phyloP scores from a whole-genome alignment of 2,329 filamentous ascomycete species.

The Trichoderma lentiforme region DNA sequence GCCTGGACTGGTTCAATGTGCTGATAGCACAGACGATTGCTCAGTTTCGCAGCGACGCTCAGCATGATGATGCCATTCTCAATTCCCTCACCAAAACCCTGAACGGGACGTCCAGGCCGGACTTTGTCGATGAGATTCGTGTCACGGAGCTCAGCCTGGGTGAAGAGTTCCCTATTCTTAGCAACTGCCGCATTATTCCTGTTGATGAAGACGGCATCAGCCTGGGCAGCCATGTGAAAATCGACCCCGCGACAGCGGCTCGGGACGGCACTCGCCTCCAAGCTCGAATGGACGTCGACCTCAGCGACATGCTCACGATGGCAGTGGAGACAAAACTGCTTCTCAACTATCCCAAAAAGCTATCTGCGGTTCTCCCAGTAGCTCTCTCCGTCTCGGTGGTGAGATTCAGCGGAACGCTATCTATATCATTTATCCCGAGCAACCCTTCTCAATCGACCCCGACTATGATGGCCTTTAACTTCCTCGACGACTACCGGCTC shows the following conservation, averaged over 20 bases:
- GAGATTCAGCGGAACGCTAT: constrained; percentile 90
- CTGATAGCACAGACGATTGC: constrained; percentile 94
- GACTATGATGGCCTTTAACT: constrained; percentile 92
- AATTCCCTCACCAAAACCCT: constrained; percentile 78
- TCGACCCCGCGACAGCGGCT: constrained; percentile 50
- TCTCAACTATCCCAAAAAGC: constrained; percentile 88
- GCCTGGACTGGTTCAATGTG: constrained; percentile 98
- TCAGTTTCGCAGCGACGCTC: constrained; percentile 88
- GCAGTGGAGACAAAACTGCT: constrained; percentile 92
- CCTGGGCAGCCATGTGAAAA: constrained; percentile 49
- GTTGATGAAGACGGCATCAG: constrained; percentile 74
- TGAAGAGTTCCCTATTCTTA: constrained; percentile 98
- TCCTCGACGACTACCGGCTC: constrained; percentile 81
- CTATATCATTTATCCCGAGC: constrained; percentile 85
- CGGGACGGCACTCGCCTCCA: constrained; percentile 74
- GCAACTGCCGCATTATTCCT: constrained; percentile 93
- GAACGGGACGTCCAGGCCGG: constrained; percentile 81
- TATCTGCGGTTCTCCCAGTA: constrained; percentile 86
- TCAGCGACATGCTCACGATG: constrained; percentile 93
- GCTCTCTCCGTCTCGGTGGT: constrained; percentile 89
- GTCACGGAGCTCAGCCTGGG: constrained; percentile 92
- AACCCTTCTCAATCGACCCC: constrained; percentile 65
- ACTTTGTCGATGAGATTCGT: constrained; percentile 89
- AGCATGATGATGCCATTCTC: constrained; percentile 86
- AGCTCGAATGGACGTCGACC: constrained; percentile 92